Percentiles rank a stretch among this genome's conserved stretches.
phyloP scores from a whole-genome alignment of 805 yeast species.

The Candida takata region DNA sequence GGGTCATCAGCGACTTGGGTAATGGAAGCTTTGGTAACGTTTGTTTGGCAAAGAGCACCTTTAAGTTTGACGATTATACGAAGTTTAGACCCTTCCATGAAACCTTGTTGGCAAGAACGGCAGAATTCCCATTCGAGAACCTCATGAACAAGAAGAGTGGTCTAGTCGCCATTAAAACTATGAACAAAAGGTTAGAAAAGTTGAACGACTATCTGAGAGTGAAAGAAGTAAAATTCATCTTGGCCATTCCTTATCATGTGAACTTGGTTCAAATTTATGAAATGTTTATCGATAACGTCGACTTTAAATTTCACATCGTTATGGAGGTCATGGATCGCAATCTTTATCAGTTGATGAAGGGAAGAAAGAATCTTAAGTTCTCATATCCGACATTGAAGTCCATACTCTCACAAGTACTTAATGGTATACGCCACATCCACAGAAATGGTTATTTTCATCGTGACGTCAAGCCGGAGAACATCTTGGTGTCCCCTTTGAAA shows the following conservation, averaged over 20 bases:
- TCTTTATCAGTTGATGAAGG: slow-evolving; percentile 67
- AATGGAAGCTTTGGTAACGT: slow-evolving; percentile 75
- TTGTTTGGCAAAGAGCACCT: slow-evolving; percentile 46
- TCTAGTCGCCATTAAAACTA: slow-evolving; percentile 74
- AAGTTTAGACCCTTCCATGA: slow-evolving; percentile 16
- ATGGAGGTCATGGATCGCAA: slow-evolving; percentile 89
- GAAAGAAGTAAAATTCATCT: slow-evolving; percentile 62
- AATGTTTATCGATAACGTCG: slow-evolving; percentile 60
- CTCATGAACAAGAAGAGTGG: slow-evolving; percentile 28
- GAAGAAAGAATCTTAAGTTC: slow-evolving; percentile 46
- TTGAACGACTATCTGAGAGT: slow-evolving; percentile 50
- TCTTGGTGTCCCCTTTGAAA: slow-evolving; percentile 56
- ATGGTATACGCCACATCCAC: slow-evolving; percentile 82
- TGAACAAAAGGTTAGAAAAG: slow-evolving; percentile 49
- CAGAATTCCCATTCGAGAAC: slow-evolving; percentile 24
- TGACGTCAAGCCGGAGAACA: slow-evolving; percentile 92
- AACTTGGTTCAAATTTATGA: slow-evolving; percentile 72
- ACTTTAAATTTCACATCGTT: slow-evolving; percentile 63
- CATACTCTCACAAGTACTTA: slow-evolving; percentile 61
- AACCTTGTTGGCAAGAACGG: slow-evolving; percentile 43
- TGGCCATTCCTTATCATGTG: slow-evolving; percentile 62
- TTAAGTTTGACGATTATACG: slow-evolving; percentile 11
- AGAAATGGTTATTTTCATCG: slow-evolving; percentile 65
- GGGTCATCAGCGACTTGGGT: slow-evolving; percentile 49
- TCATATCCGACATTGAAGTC: slow-evolving; percentile 55